Percentiles rank a stretch among this genome's conserved stretches.
These are phyloP conservation scores for Termitomyces eurrhizus DNA, from an alignment of 768 basidiomycete species.

Conservation along the genomic window DNA sequence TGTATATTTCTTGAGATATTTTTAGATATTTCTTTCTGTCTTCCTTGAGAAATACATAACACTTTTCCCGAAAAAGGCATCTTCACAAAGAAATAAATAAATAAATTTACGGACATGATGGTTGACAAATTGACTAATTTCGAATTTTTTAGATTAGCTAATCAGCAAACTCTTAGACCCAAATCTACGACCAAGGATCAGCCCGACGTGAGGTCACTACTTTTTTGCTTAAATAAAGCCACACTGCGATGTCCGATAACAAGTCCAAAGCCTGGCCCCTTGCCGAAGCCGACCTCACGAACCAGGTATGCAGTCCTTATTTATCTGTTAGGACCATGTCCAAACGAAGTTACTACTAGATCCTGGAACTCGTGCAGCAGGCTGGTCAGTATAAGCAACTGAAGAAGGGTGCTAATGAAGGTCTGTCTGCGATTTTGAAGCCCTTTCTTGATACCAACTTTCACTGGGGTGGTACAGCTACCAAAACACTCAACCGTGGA, in stretches of 20 bases:
- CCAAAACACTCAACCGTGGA: slow-evolving; percentile 97
- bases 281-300: slow-evolving; percentile 83
- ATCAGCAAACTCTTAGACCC: background rate
- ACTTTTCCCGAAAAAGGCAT: too few species aligned
- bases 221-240: slow-evolving; percentile 6
- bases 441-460: background rate
- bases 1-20: too few species aligned
- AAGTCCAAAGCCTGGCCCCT: slow-evolving; percentile 86
- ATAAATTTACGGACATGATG: background rate
- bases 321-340: background rate
- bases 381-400: slow-evolving; percentile 97
- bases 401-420: slow-evolving; percentile 99
- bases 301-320: slow-evolving; percentile 58
- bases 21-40: too few species aligned
- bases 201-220: slow-evolving; percentile 72
- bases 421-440: slow-evolving; percentile 34
- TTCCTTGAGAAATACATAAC: too few species aligned
- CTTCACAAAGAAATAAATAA: too few species aligned
- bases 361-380: slow-evolving; percentile 93
- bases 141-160: slow-evolving; percentile 6
- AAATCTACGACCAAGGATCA: slow-evolving; percentile 78
- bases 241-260: slow-evolving; percentile 54
- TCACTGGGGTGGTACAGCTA: slow-evolving; percentile 48
- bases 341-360: slow-evolving; percentile 40
- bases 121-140: slow-evolving; percentile 4